Evolutionary conservation across 1,139 yeast genomes (phyloP).

Genomic region (Suhomyces maxii): DNA sequence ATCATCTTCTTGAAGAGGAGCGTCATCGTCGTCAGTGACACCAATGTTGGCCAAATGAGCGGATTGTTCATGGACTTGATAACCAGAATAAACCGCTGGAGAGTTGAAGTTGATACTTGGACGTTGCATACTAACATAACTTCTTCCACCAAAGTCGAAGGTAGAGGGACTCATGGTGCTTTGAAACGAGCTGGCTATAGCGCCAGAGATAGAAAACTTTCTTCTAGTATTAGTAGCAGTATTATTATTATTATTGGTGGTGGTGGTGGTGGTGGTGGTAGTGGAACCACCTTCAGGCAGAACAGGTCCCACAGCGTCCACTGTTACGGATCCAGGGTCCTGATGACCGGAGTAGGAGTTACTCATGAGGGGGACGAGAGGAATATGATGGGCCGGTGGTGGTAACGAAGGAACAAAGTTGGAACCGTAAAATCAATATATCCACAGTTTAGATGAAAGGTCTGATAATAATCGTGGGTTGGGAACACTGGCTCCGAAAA

Average conservation of each 20-base stretch:
- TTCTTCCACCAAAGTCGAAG: slow-evolving; percentile 47
- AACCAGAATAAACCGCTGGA: slow-evolving; percentile 47
- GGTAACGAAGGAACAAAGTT: too few species aligned
- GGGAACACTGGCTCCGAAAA: too few species aligned
- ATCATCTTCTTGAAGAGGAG: slow-evolving; percentile 2
- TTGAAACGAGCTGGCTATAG: slow-evolving; percentile 23
- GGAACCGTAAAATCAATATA: too few species aligned
- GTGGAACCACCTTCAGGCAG: slow-evolving; percentile 1
- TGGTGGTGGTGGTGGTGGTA: too few species aligned
- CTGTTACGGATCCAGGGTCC: background rate
- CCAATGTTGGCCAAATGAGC: slow-evolving; percentile 63
- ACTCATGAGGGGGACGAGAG: background rate
- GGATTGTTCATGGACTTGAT: slow-evolving; percentile 61
- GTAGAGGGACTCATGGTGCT: slow-evolving; percentile 25
- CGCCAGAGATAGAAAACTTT: slow-evolving; percentile 29
- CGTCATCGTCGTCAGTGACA: slow-evolving; percentile 45
- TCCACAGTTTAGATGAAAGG: too few species aligned
- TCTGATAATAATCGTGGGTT: too few species aligned
- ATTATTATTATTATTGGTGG: too few species aligned
- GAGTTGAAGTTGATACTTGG: slow-evolving; percentile 24
- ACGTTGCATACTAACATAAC: slow-evolving; percentile 38
- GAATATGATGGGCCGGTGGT: background rate
- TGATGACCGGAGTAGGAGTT: background rate
- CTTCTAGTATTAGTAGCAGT: slow-evolving; percentile 15
- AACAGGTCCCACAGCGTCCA: background rate